phyloP scores from a whole-genome alignment of 2,329 filamentous ascomycete species.

The Microsporum audouinii region DNA sequence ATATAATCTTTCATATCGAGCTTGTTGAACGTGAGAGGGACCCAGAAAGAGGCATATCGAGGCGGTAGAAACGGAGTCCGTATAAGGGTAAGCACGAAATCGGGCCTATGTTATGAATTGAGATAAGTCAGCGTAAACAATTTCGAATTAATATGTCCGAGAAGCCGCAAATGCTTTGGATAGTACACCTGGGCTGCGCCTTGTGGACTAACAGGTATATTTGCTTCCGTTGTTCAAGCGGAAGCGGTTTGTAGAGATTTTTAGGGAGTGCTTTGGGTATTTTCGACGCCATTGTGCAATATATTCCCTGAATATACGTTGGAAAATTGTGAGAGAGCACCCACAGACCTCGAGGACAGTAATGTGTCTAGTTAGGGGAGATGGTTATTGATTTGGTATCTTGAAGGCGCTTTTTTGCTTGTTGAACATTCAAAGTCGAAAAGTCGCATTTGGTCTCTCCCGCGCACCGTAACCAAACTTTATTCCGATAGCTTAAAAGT shows the following conservation, averaged over 20 bases:
- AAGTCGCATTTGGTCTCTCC: background rate
- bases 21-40: constrained; percentile 88
- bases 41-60: constrained; percentile 77
- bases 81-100: constrained; percentile 68
- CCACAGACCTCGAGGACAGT: background rate
- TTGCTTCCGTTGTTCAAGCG: constrained; percentile 26
- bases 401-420: background rate
- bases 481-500: background rate
- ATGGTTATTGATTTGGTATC: background rate
- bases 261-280: background rate
- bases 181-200: background rate
- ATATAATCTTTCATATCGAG: constrained; percentile 94
- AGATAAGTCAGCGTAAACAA: background rate
- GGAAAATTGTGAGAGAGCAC: background rate
- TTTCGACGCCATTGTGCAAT: background rate
- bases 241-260: constrained; percentile 3
- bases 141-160: background rate
- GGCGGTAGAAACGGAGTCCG: constrained; percentile 61
- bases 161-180: background rate
- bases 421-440: background rate
- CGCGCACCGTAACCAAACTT: background rate
- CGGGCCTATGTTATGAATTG: constrained; percentile 47
- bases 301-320: background rate
- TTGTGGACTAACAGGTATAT: constrained; percentile 35
- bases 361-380: background rate